phyloP scores from a whole-genome alignment of 495 filamentous ascomycete species.

The Daldinia bambusicola region DNA sequence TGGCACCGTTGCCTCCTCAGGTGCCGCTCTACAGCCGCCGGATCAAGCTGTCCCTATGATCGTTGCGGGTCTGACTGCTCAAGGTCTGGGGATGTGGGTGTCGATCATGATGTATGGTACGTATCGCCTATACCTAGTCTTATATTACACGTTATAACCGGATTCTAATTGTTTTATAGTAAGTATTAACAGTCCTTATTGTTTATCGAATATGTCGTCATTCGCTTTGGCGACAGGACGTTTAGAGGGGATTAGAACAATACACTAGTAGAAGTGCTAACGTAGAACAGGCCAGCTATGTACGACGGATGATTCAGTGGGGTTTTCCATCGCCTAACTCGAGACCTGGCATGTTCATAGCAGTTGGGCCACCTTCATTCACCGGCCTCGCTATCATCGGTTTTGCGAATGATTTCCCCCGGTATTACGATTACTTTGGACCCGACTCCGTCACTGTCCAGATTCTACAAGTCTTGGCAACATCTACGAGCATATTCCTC shows the following conservation, averaged over 20 bases:
- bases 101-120: conserved; percentile 60
- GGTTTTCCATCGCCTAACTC: conserved; percentile 61
- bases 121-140: neutral
- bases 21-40: conserved; percentile 57
- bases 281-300: conserved; percentile 57
- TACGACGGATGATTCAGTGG: conserved; percentile 67
- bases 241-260: neutral
- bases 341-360: conserved; percentile 76
- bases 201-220: neutral
- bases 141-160: neutral
- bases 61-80: conserved; percentile 60
- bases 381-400: conserved; percentile 75
- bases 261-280: conserved; percentile 12
- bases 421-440: conserved; percentile 41
- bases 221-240: neutral
- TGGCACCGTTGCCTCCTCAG: conserved; percentile 59
- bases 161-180: conserved; percentile 26
- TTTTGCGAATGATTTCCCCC: conserved; percentile 62
- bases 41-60: conserved; percentile 57
- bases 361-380: conserved; percentile 74
- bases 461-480: conserved; percentile 44
- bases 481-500: conserved; percentile 66
- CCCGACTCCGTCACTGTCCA: conserved; percentile 39
- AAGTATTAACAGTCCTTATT: conserved; percentile 32
- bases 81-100: conserved; percentile 63